These are phyloP conservation scores for Tylopilus balloui DNA, from an alignment of 768 basidiomycete genomes.

Conservation along the genomic window DNA sequence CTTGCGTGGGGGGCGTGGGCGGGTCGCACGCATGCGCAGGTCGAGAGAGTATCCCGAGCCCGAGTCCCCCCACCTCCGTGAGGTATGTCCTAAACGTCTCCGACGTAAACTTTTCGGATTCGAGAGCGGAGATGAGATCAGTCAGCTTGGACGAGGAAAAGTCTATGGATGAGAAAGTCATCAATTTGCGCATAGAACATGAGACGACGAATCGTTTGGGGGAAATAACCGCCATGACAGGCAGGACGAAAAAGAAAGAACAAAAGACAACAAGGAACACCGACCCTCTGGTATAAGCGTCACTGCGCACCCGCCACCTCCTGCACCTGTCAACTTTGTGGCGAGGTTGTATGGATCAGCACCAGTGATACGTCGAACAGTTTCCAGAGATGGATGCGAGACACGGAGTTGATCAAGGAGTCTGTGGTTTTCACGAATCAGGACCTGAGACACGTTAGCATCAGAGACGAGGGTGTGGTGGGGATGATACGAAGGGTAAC, in stretches of 20 bases:
- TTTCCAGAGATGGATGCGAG: conserved; percentile 85
- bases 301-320: conserved; percentile 97
- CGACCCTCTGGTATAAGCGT: conserved; percentile 91
- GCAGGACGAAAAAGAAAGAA: background rate
- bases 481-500: conserved; percentile 28
- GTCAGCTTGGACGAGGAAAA: conserved; percentile 58
- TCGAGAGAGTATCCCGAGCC: conserved; percentile 79
- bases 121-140: conserved; percentile 55
- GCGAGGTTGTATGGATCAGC: conserved; percentile 62
- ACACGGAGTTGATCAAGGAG: conserved; percentile 84
- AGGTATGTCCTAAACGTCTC: conserved; percentile 53
- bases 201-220: too few relatives aligned
- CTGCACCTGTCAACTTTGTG: conserved; percentile 97
- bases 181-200: background rate
- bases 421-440: conserved; percentile 87
- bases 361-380: conserved; percentile 66
- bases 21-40: conserved; percentile 25
- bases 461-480: background rate
- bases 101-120: conserved; percentile 30
- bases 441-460: conserved; percentile 40
- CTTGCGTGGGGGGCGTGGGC: conserved; percentile 25
- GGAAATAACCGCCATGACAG: background rate
- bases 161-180: conserved; percentile 40
- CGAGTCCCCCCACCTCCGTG: conserved; percentile 90
- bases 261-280: conserved; percentile 20